Percentiles rank a stretch among this genome's conserved stretches.
phyloP scores from a whole-genome alignment of 306 rosid genomes.

The Cucumis hystrix region DNA sequence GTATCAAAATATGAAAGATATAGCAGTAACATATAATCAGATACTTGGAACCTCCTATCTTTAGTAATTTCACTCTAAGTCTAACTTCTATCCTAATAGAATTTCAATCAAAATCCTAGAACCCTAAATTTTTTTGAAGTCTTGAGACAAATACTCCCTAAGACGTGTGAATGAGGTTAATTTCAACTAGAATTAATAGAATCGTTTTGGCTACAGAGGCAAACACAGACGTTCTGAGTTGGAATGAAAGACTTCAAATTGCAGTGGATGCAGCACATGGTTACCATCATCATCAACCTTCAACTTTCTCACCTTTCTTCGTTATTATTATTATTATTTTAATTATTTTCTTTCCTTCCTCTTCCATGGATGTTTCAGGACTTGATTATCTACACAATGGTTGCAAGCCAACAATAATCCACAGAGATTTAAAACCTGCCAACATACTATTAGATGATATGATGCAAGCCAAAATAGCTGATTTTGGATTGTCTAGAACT shows the following conservation, averaged over 20 bases:
- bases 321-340: not conserved
- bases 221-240: conserved; percentile 6
- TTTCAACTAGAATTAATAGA: not conserved
- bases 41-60: no score
- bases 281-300: not conserved
- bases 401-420: conserved; percentile 17
- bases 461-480: conserved; percentile 29
- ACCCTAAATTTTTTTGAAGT: no score
- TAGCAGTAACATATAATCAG: no score
- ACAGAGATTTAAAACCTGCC: conserved; percentile 45
- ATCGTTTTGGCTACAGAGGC: not conserved
- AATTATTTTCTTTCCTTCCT: not conserved
- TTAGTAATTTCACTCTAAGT: no score
- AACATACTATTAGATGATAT: conserved; percentile 30
- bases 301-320: not conserved
- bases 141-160: no score
- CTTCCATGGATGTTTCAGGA: conserved; percentile 5
- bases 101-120: no score
- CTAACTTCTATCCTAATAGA: no score
- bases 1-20: no score
- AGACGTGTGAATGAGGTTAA: no score
- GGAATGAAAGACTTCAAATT: conserved; percentile 16
- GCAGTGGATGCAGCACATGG: conserved; percentile 13
- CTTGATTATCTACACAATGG: conserved; percentile 32
- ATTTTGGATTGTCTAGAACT: conserved; percentile 37